A percentile compares a stretch with the other conserved stretches of the same genome.
These are phyloP conservation scores for Leishmania braziliensis DNA, from an alignment of 208 protist genomes.

Conservation along the genomic window DNA sequence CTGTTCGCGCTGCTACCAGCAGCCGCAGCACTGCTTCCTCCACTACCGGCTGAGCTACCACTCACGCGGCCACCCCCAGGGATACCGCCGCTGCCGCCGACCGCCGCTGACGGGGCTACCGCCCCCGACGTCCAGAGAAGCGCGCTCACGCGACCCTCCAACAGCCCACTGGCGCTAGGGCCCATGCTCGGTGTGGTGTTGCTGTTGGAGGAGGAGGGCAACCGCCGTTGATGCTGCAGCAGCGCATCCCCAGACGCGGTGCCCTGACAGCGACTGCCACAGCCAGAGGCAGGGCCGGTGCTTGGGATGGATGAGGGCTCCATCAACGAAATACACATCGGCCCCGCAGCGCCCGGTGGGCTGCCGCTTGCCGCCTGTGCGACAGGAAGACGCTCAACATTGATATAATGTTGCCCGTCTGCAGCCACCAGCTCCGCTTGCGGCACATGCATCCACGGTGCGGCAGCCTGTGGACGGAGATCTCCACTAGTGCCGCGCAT, in stretches of 20 bases:
- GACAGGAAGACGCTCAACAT: slow-evolving; percentile 15
- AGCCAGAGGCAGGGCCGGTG: background rate
- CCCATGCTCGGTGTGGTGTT: background rate
- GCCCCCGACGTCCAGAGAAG: slow-evolving; percentile 27
- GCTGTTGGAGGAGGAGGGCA: background rate
- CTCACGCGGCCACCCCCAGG: slow-evolving; percentile 6
- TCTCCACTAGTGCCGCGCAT: background rate
- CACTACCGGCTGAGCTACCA: background rate
- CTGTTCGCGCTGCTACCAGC: background rate
- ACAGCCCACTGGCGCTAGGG: slow-evolving; percentile 2
- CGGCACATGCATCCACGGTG: slow-evolving; percentile 26
- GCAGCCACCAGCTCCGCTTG: slow-evolving; percentile 15
- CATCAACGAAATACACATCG: background rate
- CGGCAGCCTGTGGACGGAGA: slow-evolving; percentile 2
- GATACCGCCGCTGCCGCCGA: background rate
- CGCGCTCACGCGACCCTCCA: slow-evolving; percentile 18
- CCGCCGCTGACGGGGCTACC: background rate
- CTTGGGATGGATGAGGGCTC: background rate
- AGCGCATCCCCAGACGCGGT: background rate
- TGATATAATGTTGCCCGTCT: slow-evolving; percentile 29
- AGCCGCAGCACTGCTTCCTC: background rate
- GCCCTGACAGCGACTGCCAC: background rate
- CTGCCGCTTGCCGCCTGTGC: background rate
- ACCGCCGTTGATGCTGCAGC: slow-evolving; percentile 1
- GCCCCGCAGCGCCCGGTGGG: background rate